Evolutionary conservation across 2,329 filamentous ascomycete genomes (phyloP), one percentile per base, ranked within the genome.

Genomic region (Hymenotorrendiella dingleyae): DNA sequence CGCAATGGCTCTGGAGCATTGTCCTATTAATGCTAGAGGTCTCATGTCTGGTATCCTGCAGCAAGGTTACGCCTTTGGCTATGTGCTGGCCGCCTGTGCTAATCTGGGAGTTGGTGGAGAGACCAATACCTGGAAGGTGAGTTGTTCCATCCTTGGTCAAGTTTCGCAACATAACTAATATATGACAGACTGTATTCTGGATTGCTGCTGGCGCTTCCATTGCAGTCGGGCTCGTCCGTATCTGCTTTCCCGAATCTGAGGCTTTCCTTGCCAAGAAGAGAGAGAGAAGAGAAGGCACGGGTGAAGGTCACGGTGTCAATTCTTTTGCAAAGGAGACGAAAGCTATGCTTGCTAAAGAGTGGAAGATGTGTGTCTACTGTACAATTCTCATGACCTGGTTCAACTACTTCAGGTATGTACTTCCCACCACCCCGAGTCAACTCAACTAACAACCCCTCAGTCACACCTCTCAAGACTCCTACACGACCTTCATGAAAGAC

Each of bases 321-420:
- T 69, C 70, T 7, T 90, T 90, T 66, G 86, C 80, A 81, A 62
- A 64, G 1, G 84, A 89, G 57, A 82, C 78, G 11, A 81, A 75
- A 61, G 60, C 66, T 12, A 88, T 89, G 80, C 63, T 90, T 11
- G 63, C 55, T 4, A 67, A 76, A 28, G 83, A 90, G 62, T 90
- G 85, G 86, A 78, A 77, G 61, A 80, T 89, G 75, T 83, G 78
- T 54, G 59, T 89, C 42, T 91, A 90, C 69, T 86, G 82, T 62
- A 69, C 85, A 61, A 71, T 90, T 49, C 69, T 91, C 40, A 89
- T 90, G 85, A 84, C 52, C 16, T 54, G 52, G 61, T 80, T 80
- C 68, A 82, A 81, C 65, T 80, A 72, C 62, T 88, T 86, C 42
- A 46, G 43, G 44, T 45, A 38, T 17, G 29, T 34, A 6, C 4